phyloP scores from a whole-genome alignment of 2,329 filamentous ascomycete species.

The Cladophialophora yegresii region DNA sequence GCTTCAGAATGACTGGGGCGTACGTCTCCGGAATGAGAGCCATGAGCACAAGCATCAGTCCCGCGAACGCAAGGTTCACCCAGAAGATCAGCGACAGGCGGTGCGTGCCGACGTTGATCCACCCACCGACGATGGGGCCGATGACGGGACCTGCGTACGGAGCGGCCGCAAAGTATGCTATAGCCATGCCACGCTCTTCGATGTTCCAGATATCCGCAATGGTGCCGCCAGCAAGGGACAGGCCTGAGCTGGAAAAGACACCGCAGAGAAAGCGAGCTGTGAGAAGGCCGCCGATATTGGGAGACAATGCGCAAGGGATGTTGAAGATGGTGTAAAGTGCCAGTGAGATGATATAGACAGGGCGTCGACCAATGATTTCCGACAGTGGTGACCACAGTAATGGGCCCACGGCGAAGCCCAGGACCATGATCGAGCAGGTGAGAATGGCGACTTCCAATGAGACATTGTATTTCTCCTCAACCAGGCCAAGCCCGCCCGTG shows the following conservation, averaged over 20 bases:
- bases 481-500: slow-evolving; percentile 58
- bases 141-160: slow-evolving; percentile 55
- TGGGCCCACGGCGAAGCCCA: slow-evolving; percentile 62
- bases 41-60: slow-evolving; percentile 56
- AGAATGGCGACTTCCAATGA: slow-evolving; percentile 51
- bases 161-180: slow-evolving; percentile 60
- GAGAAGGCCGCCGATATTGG: slow-evolving; percentile 66
- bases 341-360: slow-evolving; percentile 42
- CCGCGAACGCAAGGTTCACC: slow-evolving; percentile 62
- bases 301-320: slow-evolving; percentile 42
- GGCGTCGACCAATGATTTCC: slow-evolving; percentile 40
- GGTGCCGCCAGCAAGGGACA: slow-evolving; percentile 43
- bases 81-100: slow-evolving; percentile 46
- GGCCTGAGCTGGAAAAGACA: slow-evolving; percentile 77
- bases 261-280: slow-evolving; percentile 73
- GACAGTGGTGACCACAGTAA: slow-evolving; percentile 49
- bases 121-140: slow-evolving; percentile 64
- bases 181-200: slow-evolving; percentile 60
- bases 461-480: slow-evolving; percentile 54
- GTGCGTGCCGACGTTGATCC: slow-evolving; percentile 52
- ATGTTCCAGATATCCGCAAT: slow-evolving; percentile 57
- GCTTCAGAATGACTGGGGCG: slow-evolving; percentile 55
- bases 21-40: slow-evolving; percentile 61
- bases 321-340: slow-evolving; percentile 42
- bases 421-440: slow-evolving; percentile 53